phyloP scores from a whole-genome alignment of 805 yeast genomes.

The Yarrowia keelungensis region DNA sequence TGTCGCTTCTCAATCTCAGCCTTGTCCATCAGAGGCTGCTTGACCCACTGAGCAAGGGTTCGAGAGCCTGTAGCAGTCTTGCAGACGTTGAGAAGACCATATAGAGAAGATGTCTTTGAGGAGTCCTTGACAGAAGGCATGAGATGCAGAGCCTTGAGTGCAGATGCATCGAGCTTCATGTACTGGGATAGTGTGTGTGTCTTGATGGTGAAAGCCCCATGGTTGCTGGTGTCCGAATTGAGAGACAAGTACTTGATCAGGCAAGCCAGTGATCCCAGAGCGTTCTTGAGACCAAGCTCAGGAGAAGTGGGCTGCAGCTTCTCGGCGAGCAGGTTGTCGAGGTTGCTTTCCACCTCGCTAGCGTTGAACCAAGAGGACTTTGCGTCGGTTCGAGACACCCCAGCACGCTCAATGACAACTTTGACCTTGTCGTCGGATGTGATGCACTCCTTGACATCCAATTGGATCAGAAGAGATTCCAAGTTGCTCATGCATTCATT shows the following conservation, averaged over 20 bases:
- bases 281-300: constrained; percentile 55
- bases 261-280: constrained; percentile 71
- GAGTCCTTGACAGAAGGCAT: constrained; percentile 66
- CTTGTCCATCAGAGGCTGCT: constrained; percentile 84
- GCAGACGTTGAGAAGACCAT: constrained; percentile 86
- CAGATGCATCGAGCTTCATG: constrained; percentile 91
- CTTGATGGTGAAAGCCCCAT: constrained; percentile 61
- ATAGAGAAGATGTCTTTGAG: constrained; percentile 66
- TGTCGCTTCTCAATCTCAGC: constrained; percentile 71
- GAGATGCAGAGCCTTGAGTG: constrained; percentile 83
- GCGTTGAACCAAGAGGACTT: constrained; percentile 64
- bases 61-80: constrained; percentile 90
- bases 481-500: constrained; percentile 86
- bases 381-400: constrained; percentile 68
- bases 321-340: constrained; percentile 60
- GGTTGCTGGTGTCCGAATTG: constrained; percentile 61
- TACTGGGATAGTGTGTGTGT: constrained; percentile 76
- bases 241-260: constrained; percentile 72
- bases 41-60: constrained; percentile 89
- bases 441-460: constrained; percentile 86
- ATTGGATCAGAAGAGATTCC: constrained; percentile 84
- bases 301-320: constrained; percentile 40
- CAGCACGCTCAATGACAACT: constrained; percentile 79
- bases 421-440: constrained; percentile 65
- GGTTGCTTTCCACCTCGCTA: constrained; percentile 78